Evolutionary conservation across 495 filamentous ascomycete genomes (phyloP).

Genomic region (Hypoxylon cercidicola): DNA sequence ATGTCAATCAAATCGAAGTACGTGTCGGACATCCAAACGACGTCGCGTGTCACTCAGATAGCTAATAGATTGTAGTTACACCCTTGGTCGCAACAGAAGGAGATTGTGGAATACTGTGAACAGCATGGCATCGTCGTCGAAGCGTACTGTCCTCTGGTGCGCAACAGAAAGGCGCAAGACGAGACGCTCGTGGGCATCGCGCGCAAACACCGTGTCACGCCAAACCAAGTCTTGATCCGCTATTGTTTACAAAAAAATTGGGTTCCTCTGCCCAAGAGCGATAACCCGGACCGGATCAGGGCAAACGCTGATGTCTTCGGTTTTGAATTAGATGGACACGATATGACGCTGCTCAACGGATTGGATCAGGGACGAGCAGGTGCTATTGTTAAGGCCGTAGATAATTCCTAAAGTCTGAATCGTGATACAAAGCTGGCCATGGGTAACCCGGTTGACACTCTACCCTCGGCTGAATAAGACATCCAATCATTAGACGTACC

Average conservation of each 20-base stretch:
- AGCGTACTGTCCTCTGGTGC: conserved; percentile 62
- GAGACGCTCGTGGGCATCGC: conserved; percentile 44
- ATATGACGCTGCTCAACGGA: conserved; percentile 56
- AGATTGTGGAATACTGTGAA: conserved; percentile 69
- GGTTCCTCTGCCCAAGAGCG: conserved; percentile 64
- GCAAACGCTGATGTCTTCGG: conserved; percentile 63
- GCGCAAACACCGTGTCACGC: conserved; percentile 43
- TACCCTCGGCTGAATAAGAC: too few relatives aligned
- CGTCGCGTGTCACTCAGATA: not conserved
- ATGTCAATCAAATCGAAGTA: conserved; percentile 76
- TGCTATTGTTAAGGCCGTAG: conserved; percentile 5
- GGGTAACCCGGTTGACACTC: too few relatives aligned
- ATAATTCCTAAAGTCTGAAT: not conserved
- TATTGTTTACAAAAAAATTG: conserved; percentile 60
- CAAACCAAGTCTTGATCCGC: conserved; percentile 57
- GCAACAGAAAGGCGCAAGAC: conserved; percentile 42
- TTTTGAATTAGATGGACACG: conserved; percentile 55
- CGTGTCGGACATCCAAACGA: conserved; percentile 19
- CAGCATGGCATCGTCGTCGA: conserved; percentile 65
- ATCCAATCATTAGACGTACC: too few relatives aligned
- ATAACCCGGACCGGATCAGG: conserved; percentile 54
- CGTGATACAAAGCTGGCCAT: too few relatives aligned
- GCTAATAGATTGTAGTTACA: conserved; percentile 60
- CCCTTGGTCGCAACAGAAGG: conserved; percentile 73
- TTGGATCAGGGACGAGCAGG: conserved; percentile 42